Evolutionary conservation across 345 rosid genomes (phyloP), one percentile per base, ranked within the genome.

Genomic region (Toxicodendron radicans): DNA sequence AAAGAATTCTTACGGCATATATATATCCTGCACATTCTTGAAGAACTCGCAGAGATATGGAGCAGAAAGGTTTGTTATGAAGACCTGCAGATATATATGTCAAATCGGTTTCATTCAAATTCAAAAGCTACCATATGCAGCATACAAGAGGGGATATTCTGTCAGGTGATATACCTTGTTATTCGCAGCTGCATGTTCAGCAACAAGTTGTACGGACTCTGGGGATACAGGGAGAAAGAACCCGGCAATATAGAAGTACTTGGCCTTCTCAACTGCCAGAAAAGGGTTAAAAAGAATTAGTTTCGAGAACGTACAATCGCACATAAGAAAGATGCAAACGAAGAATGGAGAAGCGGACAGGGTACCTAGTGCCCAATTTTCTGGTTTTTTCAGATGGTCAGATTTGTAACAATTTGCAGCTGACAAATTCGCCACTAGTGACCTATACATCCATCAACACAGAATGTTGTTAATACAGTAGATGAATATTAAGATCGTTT

Each of bases 41-140:
- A 93, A 95, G 86, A 95, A 95, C 82, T 95, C 99, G 30, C 99
- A 95, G 80, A 95, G 90, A 81, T 91, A 95, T 66, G 98, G 95
- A 80, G 98, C 99, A 81, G 99, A 87, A 70, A 93, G 99, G 84
- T 95, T 95, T 97, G 89, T 95, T 62, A 78, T 51, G 81, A 95
- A 95, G 64, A 88, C 78, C 99, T 95, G 84, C 62, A 76, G 2
- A 75, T 58, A 77, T 33, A 51, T 4, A 48, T 61, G 58, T 68
- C 65, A 75, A 38, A 43, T 12, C n/a, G 43, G 30, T 18, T 64
- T 61, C 41, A 75, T 23, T 21, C 68, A 24, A 24, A 24, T 24
- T 24, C 27, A 49, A 66, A 63, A 75, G 56, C 57, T 13, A 5
- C 30, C 60, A 21, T 17, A 5, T 20, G 33, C 10, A 33, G 33